Conservation (phyloP, 2,329 filamentous ascomycete species). For the Zymoseptoria crescenta region DNA sequence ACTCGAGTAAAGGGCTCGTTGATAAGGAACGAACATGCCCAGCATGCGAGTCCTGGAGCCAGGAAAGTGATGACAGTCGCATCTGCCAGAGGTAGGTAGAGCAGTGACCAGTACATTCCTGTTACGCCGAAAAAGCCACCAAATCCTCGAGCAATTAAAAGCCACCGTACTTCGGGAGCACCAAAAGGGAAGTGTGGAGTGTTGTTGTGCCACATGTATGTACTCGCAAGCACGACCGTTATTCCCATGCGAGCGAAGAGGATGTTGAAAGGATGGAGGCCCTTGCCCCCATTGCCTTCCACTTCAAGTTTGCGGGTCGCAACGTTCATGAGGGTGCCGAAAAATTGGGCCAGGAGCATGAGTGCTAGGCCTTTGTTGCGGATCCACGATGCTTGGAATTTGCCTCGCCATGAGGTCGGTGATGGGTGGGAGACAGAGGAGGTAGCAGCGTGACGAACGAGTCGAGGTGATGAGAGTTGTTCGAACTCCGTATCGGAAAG, state of each 20-base stretch:
- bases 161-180: conserved; percentile 53
- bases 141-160: conserved; percentile 62
- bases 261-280: conserved; percentile 77
- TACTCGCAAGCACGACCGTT: conserved; percentile 57
- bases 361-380: conserved; percentile 65
- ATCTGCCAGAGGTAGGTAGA: conserved; percentile 77
- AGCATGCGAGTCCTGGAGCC: conserved; percentile 68
- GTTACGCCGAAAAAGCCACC: conserved; percentile 71
- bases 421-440: not conserved
- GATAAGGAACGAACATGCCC: conserved; percentile 67
- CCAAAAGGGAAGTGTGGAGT: conserved; percentile 67
- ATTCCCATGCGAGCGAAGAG: conserved; percentile 72
- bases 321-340: conserved; percentile 80
- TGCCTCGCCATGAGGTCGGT: conserved; percentile 14
- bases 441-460: conserved; percentile 2
- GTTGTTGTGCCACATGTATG: conserved; percentile 61
- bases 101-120: conserved; percentile 65
- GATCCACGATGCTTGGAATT: conserved; percentile 44
- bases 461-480: conserved; percentile 16
- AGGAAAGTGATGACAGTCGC: conserved; percentile 87
- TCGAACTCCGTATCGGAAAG: conserved; percentile 29
- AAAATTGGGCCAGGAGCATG: conserved; percentile 69
- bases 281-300: conserved; percentile 55
- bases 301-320: conserved; percentile 67
- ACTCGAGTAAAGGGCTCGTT: conserved; percentile 70